A percentile compares a stretch with the other conserved stretches of the same genome.
phyloP scores from a whole-genome alignment of 768 basidiomycete species.

The Amanita rubescens region DNA sequence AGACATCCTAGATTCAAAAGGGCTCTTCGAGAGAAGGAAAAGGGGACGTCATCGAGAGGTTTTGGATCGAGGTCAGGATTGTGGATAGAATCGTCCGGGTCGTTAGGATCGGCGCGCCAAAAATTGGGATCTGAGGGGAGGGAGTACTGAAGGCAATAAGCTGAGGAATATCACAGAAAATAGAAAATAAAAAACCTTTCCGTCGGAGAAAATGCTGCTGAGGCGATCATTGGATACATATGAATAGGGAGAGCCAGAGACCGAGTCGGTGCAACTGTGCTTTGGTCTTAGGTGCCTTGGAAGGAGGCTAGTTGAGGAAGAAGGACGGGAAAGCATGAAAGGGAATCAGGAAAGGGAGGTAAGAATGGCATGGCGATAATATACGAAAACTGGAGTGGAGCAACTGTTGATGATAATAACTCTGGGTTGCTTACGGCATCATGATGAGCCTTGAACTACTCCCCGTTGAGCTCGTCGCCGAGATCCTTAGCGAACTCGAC shows the following conservation, averaged over 20 bases:
- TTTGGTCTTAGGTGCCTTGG: slow-evolving; percentile 28
- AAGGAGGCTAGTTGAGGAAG: slow-evolving; percentile 25
- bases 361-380: not conserved
- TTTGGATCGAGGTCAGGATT: slow-evolving; percentile 41
- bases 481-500: slow-evolving; percentile 64
- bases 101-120: slow-evolving; percentile 61
- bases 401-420: not conserved
- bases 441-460: not conserved
- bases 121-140: slow-evolving; percentile 56
- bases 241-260: slow-evolving; percentile 32
- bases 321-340: slow-evolving; percentile 25
- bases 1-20: slow-evolving; percentile 70
- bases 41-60: slow-evolving; percentile 25
- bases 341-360: slow-evolving; percentile 3
- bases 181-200: slow-evolving; percentile 28
- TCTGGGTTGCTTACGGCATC: not conserved
- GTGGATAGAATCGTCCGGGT: slow-evolving; percentile 69
- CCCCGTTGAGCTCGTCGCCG: slow-evolving; percentile 73
- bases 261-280: slow-evolving; percentile 34
- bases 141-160: slow-evolving; percentile 39
- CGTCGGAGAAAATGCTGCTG: slow-evolving; percentile 36
- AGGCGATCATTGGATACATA: slow-evolving; percentile 31
- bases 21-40: slow-evolving; percentile 52
- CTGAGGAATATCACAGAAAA: not conserved
- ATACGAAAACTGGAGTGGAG: not conserved